phyloP scores from a whole-genome alignment of 257 asterid species.

The Solanum etuberosum region DNA sequence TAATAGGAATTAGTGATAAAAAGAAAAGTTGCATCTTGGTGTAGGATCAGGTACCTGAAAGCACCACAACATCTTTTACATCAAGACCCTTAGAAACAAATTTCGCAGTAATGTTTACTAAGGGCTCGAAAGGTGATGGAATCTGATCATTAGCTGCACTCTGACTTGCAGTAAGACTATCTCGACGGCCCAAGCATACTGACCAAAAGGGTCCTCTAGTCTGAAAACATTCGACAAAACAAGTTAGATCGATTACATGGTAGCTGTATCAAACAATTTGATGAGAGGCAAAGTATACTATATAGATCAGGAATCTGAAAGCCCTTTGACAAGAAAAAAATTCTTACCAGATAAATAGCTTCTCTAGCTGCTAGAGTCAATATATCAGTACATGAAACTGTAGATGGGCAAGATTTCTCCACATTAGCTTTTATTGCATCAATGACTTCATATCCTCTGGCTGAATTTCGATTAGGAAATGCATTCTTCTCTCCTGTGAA shows the following conservation, averaged over 20 bases:
- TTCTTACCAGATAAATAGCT: slow-evolving; percentile 46
- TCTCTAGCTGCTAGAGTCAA: slow-evolving; percentile 62
- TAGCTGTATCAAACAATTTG: neutral
- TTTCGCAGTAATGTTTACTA: slow-evolving; percentile 48
- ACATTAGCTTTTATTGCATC: slow-evolving; percentile 48
- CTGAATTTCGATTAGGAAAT: slow-evolving; percentile 41
- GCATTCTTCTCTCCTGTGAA: slow-evolving; percentile 56
- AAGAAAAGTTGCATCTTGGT: neutral
- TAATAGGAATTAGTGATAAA: neutral
- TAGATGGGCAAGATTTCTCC: slow-evolving; percentile 62
- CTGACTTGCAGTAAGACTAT: slow-evolving; percentile 49
- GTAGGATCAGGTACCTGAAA: slow-evolving; percentile 33
- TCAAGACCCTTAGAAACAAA: slow-evolving; percentile 55
- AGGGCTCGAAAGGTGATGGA: slow-evolving; percentile 58
- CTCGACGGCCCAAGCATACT: slow-evolving; percentile 62
- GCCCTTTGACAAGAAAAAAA: neutral
- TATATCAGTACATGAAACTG: slow-evolving; percentile 69
- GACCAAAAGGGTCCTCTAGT: slow-evolving; percentile 56
- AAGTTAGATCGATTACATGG: neutral
- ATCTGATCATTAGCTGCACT: slow-evolving; percentile 49
- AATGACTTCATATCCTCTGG: slow-evolving; percentile 60
- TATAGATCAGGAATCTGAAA: neutral
- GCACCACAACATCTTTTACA: slow-evolving; percentile 51
- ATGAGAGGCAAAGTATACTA: neutral
- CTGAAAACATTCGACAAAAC: slow-evolving; percentile 6